These are phyloP conservation scores for Aspergillus saccharolyticus DNA, from an alignment of 495 filamentous ascomycete genomes.

Conservation along the genomic window DNA sequence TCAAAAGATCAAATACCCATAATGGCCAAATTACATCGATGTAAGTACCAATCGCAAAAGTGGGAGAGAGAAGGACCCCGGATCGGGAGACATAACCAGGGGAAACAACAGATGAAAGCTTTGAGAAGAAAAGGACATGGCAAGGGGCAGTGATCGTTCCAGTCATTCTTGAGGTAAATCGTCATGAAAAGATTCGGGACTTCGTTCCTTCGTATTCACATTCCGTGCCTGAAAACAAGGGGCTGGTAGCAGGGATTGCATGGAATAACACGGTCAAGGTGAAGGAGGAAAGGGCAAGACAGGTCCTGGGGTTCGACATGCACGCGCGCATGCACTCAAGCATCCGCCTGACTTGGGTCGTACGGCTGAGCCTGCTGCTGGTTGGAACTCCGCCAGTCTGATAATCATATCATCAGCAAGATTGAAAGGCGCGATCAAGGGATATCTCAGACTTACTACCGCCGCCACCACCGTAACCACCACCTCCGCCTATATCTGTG, in stretches of 20 bases:
- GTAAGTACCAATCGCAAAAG: neutral
- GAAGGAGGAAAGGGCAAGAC: neutral
- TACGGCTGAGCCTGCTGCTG: conserved; percentile 15
- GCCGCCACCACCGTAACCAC: conserved; percentile 29
- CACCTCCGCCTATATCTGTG: conserved; percentile 22
- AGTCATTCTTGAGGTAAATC: neutral
- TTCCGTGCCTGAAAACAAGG: neutral
- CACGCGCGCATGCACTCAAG: neutral
- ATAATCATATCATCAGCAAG: neutral
- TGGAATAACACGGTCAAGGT: conserved; percentile 4
- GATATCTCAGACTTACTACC: conserved; percentile 23
- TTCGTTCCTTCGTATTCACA: conserved; percentile 1
- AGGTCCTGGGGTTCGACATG: neutral
- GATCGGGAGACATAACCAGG: neutral
- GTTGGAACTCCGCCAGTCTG: conserved; percentile 31
- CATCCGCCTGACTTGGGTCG: neutral
- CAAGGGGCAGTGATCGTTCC: neutral
- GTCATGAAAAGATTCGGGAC: neutral
- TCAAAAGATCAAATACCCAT: neutral
- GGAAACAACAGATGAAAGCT: neutral
- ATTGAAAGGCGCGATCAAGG: neutral
- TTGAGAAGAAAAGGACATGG: neutral
- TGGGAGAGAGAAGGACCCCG: neutral
- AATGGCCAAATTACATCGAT: conserved; percentile 1
- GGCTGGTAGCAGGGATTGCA: conserved; percentile 1